Base-by-base conservation (phyloP, 345 rosid species). In the Luvunga scandens region DNA sequence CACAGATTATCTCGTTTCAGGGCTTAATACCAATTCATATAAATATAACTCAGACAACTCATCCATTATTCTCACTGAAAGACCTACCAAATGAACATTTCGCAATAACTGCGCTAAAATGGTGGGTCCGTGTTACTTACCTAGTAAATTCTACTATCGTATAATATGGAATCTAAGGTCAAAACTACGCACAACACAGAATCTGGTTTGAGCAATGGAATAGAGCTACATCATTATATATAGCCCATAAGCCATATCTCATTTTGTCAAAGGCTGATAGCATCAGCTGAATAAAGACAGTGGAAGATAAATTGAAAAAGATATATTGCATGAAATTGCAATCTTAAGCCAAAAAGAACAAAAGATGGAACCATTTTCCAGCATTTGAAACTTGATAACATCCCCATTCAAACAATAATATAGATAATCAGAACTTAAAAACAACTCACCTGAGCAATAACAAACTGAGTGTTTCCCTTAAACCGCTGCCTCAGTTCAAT, bases 401-500 rank as follows among this genome's bases (percentile, higher is more conserved):
- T 45, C 34, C 16, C 1, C 7, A 42, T 18, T 69, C 62, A 4
- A 27, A 53, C 19, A 55, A 19, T 28, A 48, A 9, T 31, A 36
- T 3, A 75, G 34, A 56, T 33, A 27, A 34, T 10, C 7, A 21
- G 39, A 57, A 71, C n/a, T 36, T 38, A 19, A 68, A 73, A 65
- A 79, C 25, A 64, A 62, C 69, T 59, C 80, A 90, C 98, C 97
- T 93, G 98, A 69, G 82, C 88, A 81, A 90, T 87, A 79, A 96
- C 92, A 76, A 96, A 96, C 48, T 88, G 90, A 8, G 84, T 64
- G 45, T 96, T 96, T 38, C 97, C 98, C 88, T 96, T 92, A 69
- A 96, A 96, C 77, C 83, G 88, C 56, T 79, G 83, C 76, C 83
- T 88, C 86, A 94, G 57, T 60, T 88, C 87, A 45, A 36, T 70